Percentiles rank a stretch among this genome's conserved stretches.
These are phyloP conservation scores for Cryptococcus deneoformans DNA, from an alignment of 1,284 basidiomycete species.

Conservation along the genomic window DNA sequence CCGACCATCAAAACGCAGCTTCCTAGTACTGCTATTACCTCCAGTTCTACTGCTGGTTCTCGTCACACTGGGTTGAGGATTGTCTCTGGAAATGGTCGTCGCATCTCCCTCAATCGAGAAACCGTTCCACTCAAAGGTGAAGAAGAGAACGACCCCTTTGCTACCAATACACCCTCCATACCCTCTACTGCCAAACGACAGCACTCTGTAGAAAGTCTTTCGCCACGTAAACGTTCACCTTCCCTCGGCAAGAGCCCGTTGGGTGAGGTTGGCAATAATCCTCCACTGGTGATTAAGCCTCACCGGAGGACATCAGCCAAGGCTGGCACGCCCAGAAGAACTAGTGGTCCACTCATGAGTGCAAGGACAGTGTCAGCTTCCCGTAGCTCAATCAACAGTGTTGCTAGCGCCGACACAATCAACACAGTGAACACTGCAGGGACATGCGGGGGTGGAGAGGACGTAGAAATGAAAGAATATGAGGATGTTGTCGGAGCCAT, in stretches of 20 bases:
- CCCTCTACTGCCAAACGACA: constrained; percentile 32
- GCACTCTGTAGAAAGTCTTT: constrained; percentile 34
- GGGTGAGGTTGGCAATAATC: background rate
- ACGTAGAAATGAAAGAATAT: constrained; percentile 14
- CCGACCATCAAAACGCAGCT: background rate
- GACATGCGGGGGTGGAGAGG: constrained; percentile 2
- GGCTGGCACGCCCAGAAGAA: constrained; percentile 4
- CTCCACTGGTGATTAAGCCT: background rate
- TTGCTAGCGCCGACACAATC: background rate
- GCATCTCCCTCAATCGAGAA: constrained; percentile 33
- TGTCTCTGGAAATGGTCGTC: constrained; percentile 32
- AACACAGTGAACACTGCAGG: background rate
- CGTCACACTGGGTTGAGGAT: constrained; percentile 34
- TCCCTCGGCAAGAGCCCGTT: constrained; percentile 5
- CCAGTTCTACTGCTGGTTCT: constrained; percentile 23
- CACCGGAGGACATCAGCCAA: background rate
- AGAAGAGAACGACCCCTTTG: constrained; percentile 21
- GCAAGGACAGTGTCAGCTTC: constrained; percentile 15
- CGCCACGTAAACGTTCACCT: constrained; percentile 39
- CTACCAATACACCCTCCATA: constrained; percentile 6
- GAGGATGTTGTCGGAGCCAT: constrained; percentile 15
- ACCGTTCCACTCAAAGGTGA: constrained; percentile 30
- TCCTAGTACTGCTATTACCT: background rate
- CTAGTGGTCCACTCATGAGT: constrained; percentile 13
- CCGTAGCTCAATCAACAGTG: constrained; percentile 7